A percentile compares a stretch with the other conserved stretches of the same genome.
Conservation (phyloP, 2,329 filamentous ascomycete genomes). For the Claviceps digitariae region DNA sequence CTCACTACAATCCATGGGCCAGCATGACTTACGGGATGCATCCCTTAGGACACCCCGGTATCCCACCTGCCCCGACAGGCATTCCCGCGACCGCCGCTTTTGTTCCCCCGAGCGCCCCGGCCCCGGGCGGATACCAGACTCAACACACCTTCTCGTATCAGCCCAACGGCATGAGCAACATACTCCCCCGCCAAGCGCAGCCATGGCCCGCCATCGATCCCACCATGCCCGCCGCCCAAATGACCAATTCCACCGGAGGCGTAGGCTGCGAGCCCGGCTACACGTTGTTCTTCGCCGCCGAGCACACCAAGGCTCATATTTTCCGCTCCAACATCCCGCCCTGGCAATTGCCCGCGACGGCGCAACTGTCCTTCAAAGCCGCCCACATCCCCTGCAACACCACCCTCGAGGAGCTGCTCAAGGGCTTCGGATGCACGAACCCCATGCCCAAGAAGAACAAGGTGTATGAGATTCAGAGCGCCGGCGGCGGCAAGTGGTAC, state of each 20-base stretch:
- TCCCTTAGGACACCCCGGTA: slow-evolving; percentile 8
- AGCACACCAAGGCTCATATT: slow-evolving; percentile 47
- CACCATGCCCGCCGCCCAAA: slow-evolving; percentile 35
- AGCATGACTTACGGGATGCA: slow-evolving; percentile 15
- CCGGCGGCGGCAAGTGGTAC: slow-evolving; percentile 45
- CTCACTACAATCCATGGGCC: slow-evolving; percentile 11
- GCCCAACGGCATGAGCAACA: slow-evolving; percentile 24
- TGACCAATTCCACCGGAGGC: slow-evolving; percentile 44
- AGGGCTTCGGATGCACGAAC: slow-evolving; percentile 44
- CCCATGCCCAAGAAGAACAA: slow-evolving; percentile 36
- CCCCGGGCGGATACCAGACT: slow-evolving; percentile 13
- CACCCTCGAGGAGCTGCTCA: slow-evolving; percentile 42
- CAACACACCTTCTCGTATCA: slow-evolving; percentile 19
- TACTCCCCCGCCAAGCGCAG: slow-evolving; percentile 26
- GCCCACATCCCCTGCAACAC: slow-evolving; percentile 39
- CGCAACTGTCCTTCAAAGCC: slow-evolving; percentile 31
- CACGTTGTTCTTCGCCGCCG: slow-evolving; percentile 45
- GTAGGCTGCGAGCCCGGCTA: slow-evolving; percentile 47
- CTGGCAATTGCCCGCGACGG: slow-evolving; percentile 34
- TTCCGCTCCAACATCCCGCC: slow-evolving; percentile 37
- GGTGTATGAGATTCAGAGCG: slow-evolving; percentile 41
- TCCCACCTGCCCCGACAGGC: not conserved
- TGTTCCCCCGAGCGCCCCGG: not conserved
- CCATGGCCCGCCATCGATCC: slow-evolving; percentile 28
- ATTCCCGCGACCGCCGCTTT: not conserved